A percentile compares a stretch with the other conserved stretches of the same genome.
phyloP scores from a whole-genome alignment of 148 eudicot genomes.

The Pharnaceum exiguum region DNA sequence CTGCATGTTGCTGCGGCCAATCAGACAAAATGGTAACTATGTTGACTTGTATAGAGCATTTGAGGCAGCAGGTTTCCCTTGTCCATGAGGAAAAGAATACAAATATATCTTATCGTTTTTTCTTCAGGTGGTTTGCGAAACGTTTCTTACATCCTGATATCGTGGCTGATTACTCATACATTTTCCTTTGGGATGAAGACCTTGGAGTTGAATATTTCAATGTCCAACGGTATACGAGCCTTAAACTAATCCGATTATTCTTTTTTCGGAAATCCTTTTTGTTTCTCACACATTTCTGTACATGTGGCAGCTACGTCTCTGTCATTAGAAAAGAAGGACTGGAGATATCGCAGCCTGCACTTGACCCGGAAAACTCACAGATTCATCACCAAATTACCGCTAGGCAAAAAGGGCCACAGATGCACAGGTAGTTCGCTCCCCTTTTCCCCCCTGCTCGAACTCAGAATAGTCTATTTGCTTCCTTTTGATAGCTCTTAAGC shows the following conservation, averaged over 20 bases:
- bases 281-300: slow-evolving; percentile 1
- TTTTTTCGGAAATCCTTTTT: not conserved
- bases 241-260: not conserved
- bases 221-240: slow-evolving; percentile 36
- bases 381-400: slow-evolving; percentile 60
- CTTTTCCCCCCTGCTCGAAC: too few relatives aligned
- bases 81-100: too few relatives aligned
- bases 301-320: slow-evolving; percentile 42
- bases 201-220: slow-evolving; percentile 61
- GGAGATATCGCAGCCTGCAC: slow-evolving; percentile 72
- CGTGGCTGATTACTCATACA: slow-evolving; percentile 50
- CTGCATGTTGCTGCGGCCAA: slow-evolving; percentile 56
- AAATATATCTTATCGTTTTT: not conserved
- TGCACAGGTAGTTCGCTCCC: too few relatives aligned
- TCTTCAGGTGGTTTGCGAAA: slow-evolving; percentile 74
- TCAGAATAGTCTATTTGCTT: not conserved
- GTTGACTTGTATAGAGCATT: not conserved
- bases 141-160: slow-evolving; percentile 74
- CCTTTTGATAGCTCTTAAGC: not conserved
- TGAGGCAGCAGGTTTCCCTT: not conserved
- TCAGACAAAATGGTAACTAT: slow-evolving; percentile 62
- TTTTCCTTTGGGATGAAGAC: slow-evolving; percentile 81
- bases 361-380: slow-evolving; percentile 53
- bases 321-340: slow-evolving; percentile 53
- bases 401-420: slow-evolving; percentile 32